Conservation (phyloP, 495 filamentous ascomycete species). For the Lophiostoma macrostomum region DNA sequence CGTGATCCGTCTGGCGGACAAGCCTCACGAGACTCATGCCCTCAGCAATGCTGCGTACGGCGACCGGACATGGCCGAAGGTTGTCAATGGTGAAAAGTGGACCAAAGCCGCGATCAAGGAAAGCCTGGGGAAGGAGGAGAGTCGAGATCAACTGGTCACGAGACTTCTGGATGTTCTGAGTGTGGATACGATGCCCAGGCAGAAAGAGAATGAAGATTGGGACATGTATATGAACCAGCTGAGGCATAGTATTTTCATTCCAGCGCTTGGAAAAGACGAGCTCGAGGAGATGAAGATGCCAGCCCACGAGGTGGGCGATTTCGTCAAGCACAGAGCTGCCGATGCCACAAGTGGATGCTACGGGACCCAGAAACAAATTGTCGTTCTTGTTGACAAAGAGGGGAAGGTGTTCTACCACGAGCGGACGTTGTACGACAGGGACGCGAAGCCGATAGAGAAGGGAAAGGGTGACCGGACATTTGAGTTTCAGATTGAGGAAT, state of each 20-base stretch:
- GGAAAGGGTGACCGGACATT: conserved; percentile 62
- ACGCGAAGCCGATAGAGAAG: conserved; percentile 58
- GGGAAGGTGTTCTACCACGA: conserved; percentile 81
- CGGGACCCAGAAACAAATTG: conserved; percentile 91
- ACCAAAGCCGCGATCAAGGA: conserved; percentile 47
- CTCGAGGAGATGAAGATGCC: conserved; percentile 49
- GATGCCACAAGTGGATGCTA: conserved; percentile 60
- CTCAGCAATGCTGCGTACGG: conserved; percentile 82
- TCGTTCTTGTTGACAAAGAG: conserved; percentile 71
- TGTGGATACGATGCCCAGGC: conserved; percentile 65
- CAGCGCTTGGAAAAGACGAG: conserved; percentile 57
- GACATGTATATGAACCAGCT: conserved; percentile 69
- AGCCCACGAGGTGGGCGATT: conserved; percentile 53
- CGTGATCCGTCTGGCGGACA: conserved; percentile 65
- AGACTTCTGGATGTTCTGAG: conserved; percentile 68
- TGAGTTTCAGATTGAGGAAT: conserved; percentile 59
- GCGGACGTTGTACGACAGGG: conserved; percentile 71
- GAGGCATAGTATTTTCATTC: conserved; percentile 81
- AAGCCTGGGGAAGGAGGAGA: conserved; percentile 49
- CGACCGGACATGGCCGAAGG: conserved; percentile 79
- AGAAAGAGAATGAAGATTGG: conserved; percentile 55
- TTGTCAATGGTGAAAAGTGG: conserved; percentile 54
- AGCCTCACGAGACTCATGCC: conserved; percentile 64
- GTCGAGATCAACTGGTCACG: conserved; percentile 62
- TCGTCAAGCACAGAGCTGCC: conserved; percentile 34